Conservation (phyloP, 2,329 filamentous ascomycete species). For the Leptographium lundbergii region DNA sequence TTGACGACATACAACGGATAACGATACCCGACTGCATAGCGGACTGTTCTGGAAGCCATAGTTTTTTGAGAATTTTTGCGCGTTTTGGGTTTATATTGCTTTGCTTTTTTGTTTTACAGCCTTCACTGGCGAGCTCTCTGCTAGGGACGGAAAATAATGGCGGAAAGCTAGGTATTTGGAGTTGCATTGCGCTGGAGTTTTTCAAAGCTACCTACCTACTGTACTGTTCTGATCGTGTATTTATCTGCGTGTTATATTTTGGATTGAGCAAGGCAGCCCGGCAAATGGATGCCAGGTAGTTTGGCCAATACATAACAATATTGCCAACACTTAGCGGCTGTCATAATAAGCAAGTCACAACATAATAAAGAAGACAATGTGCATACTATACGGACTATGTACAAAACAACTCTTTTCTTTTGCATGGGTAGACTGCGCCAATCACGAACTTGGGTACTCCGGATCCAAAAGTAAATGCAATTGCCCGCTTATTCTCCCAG, state of each 20-base stretch:
- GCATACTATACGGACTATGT: too few species aligned
- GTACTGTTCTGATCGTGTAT: background rate
- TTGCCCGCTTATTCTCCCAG: too few species aligned
- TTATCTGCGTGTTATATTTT: background rate
- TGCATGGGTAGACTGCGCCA: too few species aligned
- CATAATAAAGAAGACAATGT: too few species aligned
- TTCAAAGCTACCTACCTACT: background rate
- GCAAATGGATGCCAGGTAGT: background rate
- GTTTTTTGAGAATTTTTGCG: slow-evolving; percentile 10
- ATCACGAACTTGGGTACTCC: too few species aligned
- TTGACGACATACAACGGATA: slow-evolving; percentile 24
- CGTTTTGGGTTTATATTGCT: slow-evolving; percentile 1
- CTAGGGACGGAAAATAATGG: background rate
- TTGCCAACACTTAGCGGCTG: too few species aligned
- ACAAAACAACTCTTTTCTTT: too few species aligned
- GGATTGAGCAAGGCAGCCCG: background rate
- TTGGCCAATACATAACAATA: background rate
- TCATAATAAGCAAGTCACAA: too few species aligned
- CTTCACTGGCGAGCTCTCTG: background rate
- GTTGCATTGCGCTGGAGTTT: background rate
- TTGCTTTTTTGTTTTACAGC: slow-evolving; percentile 1
- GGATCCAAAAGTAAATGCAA: too few species aligned
- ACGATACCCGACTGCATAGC: slow-evolving; percentile 43
- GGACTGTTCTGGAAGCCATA: slow-evolving; percentile 25
- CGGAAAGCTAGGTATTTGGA: background rate